Evolutionary conservation across 1,284 basidiomycete genomes (phyloP).

Genomic region (Rhodotorula mucilaginosa): DNA sequence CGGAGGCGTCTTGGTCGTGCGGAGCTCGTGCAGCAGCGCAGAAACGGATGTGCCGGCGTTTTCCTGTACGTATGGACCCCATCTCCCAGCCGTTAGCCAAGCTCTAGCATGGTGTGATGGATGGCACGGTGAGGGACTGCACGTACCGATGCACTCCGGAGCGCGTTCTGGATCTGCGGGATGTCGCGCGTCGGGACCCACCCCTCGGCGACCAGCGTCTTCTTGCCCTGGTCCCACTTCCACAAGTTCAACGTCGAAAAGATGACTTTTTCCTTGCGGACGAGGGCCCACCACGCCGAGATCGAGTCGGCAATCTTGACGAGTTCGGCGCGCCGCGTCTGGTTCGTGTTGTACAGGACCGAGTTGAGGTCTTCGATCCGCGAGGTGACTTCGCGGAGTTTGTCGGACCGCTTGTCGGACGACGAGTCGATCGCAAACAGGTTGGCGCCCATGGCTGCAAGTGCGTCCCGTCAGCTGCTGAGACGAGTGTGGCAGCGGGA

Average conservation of each 20-base stretch:
- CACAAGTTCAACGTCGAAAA: slow-evolving; percentile 92
- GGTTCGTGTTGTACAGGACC: slow-evolving; percentile 85
- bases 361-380: slow-evolving; percentile 91
- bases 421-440: slow-evolving; percentile 95
- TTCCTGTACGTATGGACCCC: slow-evolving; percentile 57
- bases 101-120: not conserved
- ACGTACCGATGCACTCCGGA: slow-evolving; percentile 83
- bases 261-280: slow-evolving; percentile 91
- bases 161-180: slow-evolving; percentile 76
- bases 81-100: not conserved
- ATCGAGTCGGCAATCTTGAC: slow-evolving; percentile 81
- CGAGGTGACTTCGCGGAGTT: slow-evolving; percentile 80
- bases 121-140: not conserved
- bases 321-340: slow-evolving; percentile 80
- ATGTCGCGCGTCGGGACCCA: slow-evolving; percentile 96
- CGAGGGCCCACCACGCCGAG: slow-evolving; percentile 88
- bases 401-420: slow-evolving; percentile 83
- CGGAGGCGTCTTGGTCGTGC: slow-evolving; percentile 86
- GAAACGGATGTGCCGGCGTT: slow-evolving; percentile 88
- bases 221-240: slow-evolving; percentile 88
- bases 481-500: not conserved
- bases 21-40: slow-evolving; percentile 87
- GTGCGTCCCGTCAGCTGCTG: not conserved
- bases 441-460: slow-evolving; percentile 80
- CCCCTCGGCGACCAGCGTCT: slow-evolving; percentile 94